Conservation (phyloP, 2,329 filamentous ascomycete species). For the Hymenoscyphus occultus region DNA sequence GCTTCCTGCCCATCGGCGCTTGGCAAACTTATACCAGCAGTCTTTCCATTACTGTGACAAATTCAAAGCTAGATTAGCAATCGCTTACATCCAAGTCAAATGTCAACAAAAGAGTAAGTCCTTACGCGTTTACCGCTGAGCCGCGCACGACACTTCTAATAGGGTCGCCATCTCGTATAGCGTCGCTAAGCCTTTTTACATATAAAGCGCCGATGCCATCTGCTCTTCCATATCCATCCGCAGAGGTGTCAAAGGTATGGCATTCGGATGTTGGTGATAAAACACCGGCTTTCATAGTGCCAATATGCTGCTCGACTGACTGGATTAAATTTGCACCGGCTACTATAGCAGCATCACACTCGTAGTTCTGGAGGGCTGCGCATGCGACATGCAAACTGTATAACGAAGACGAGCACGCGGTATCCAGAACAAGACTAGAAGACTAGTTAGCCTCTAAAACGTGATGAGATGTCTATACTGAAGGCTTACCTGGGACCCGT, state of each 20-base stretch:
- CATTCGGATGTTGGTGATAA: constrained; percentile 32
- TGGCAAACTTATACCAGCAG: constrained; percentile 54
- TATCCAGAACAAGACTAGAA: constrained; percentile 32
- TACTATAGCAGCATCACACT: constrained; percentile 39
- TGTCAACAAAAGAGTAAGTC: too few species aligned
- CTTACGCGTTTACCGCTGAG: constrained; percentile 45
- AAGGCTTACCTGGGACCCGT: constrained; percentile 23
- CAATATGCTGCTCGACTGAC: constrained; percentile 31
- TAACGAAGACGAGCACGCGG: constrained; percentile 44
- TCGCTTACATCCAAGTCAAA: too few species aligned
- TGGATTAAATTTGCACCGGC: constrained; percentile 37
- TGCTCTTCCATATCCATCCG: constrained; percentile 61
- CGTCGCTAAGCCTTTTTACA: constrained; percentile 56
- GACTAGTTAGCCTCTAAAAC: neutral
- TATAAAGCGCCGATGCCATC: constrained; percentile 59
- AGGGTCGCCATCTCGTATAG: constrained; percentile 56
- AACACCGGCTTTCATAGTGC: constrained; percentile 25
- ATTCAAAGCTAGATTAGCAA: neutral
- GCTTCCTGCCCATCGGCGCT: constrained; percentile 42
- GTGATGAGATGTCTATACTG: too few species aligned
- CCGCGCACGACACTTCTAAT: constrained; percentile 53
- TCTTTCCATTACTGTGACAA: constrained; percentile 48
- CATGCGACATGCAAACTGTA: constrained; percentile 42
- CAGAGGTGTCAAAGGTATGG: constrained; percentile 55
- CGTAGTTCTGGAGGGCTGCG: constrained; percentile 40